phyloP scores from a whole-genome alignment of 192 early-diverging fungal genomes.

The Geosiphon pyriformis region DNA sequence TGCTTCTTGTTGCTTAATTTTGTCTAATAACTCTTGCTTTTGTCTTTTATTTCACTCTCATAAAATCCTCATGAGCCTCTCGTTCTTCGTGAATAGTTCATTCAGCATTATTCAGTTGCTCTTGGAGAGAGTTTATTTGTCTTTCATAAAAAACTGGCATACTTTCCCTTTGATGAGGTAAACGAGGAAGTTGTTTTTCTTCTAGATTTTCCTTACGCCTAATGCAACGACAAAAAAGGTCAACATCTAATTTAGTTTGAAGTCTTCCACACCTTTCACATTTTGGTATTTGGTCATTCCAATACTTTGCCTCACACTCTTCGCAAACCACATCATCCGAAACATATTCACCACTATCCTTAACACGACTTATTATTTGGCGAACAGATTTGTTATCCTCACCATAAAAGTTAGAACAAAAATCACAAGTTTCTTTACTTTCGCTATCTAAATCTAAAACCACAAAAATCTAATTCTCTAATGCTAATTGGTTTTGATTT shows the following conservation, averaged over 20 bases:
- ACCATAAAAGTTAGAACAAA: background rate
- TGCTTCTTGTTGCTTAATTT: background rate
- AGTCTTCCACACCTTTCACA: background rate
- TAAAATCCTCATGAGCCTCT: background rate
- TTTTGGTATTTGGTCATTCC: background rate
- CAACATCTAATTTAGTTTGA: background rate
- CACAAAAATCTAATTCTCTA: background rate
- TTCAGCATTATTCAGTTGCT: background rate
- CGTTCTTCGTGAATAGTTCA: background rate
- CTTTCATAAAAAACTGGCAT: background rate
- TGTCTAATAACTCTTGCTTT: background rate
- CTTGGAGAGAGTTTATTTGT: background rate
- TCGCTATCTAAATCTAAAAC: background rate
- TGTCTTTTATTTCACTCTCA: background rate
- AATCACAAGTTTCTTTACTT: background rate
- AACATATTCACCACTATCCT: background rate
- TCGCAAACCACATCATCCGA: background rate
- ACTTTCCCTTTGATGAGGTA: conserved; percentile 7
- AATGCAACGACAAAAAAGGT: background rate
- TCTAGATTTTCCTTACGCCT: background rate
- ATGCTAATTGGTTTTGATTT: background rate
- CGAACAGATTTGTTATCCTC: background rate
- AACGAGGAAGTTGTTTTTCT: background rate
- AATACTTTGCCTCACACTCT: background rate
- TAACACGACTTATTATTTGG: background rate